These are phyloP conservation scores for Liriodendron chinense DNA, from an alignment of 164 flowering plant species.

Conservation along the genomic window DNA sequence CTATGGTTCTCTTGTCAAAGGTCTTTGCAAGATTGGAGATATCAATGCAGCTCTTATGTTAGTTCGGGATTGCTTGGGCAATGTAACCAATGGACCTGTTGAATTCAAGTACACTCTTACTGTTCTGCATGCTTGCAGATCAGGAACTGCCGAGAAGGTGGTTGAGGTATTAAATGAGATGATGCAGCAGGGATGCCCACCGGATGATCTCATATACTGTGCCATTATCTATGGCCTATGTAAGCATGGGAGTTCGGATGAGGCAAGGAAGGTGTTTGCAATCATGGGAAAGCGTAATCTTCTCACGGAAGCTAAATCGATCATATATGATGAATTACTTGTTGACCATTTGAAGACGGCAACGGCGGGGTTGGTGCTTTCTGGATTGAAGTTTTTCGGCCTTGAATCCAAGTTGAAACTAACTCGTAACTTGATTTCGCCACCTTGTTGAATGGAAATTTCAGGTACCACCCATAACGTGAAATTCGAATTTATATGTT, in stretches of 20 bases:
- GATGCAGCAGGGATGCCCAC: slow-evolving; percentile 62
- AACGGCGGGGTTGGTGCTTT: slow-evolving; percentile 66
- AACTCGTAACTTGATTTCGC: slow-evolving; percentile 43
- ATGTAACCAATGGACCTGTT: slow-evolving; percentile 64
- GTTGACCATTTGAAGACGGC: slow-evolving; percentile 75
- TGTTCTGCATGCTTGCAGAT: slow-evolving; percentile 62
- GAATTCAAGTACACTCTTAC: slow-evolving; percentile 79
- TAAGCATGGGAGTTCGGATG: slow-evolving; percentile 71
- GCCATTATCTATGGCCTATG: slow-evolving; percentile 82
- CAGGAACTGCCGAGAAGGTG: slow-evolving; percentile 60
- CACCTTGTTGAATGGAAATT: slow-evolving; percentile 20
- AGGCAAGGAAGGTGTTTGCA: slow-evolving; percentile 74
- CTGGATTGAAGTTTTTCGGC: slow-evolving; percentile 78
- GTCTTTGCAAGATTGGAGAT: slow-evolving; percentile 73
- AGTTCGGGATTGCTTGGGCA: slow-evolving; percentile 83
- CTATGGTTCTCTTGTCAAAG: slow-evolving; percentile 67
- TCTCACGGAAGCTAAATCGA: slow-evolving; percentile 59
- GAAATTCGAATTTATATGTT: too few relatives aligned
- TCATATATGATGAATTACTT: slow-evolving; percentile 75
- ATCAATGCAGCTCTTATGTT: slow-evolving; percentile 68
- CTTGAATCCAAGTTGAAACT: slow-evolving; percentile 67
- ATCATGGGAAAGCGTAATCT: slow-evolving; percentile 48
- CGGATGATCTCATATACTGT: slow-evolving; percentile 48
- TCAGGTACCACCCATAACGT: background rate
- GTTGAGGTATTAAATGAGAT: slow-evolving; percentile 74